Conservation (phyloP, 305 asterid genomes). For the Caryopteris hybrid region DNA sequence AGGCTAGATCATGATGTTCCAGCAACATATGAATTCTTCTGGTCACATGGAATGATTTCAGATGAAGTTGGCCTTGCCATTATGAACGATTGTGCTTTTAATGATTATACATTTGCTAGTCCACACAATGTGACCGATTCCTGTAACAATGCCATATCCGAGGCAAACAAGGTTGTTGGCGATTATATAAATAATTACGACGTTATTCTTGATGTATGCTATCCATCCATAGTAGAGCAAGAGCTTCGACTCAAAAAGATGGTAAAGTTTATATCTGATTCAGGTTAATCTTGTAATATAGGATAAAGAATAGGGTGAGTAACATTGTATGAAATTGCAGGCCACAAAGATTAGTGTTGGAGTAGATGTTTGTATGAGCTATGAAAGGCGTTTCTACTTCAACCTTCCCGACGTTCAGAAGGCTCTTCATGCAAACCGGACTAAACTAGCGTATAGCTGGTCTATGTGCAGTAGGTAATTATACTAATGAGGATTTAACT, state of each 20-base stretch:
- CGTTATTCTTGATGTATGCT: slow-evolving; percentile 88
- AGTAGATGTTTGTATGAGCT: slow-evolving; percentile 74
- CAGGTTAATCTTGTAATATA: not conserved
- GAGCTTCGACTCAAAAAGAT: slow-evolving; percentile 69
- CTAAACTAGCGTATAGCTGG: slow-evolving; percentile 63
- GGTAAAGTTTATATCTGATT: slow-evolving; percentile 32
- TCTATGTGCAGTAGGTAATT: slow-evolving; percentile 64
- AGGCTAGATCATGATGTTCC: slow-evolving; percentile 84
- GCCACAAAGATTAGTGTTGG: slow-evolving; percentile 71
- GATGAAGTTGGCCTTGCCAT: slow-evolving; percentile 80
- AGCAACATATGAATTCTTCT: slow-evolving; percentile 73
- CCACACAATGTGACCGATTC: slow-evolving; percentile 67
- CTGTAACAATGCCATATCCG: slow-evolving; percentile 55
- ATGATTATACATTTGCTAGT: slow-evolving; percentile 63
- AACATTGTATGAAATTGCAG: slow-evolving; percentile 25
- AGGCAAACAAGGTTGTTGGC: slow-evolving; percentile 64
- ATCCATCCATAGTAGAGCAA: slow-evolving; percentile 89
- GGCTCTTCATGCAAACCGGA: slow-evolving; percentile 77
- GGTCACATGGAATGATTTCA: slow-evolving; percentile 99
- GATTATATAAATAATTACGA: slow-evolving; percentile 68
- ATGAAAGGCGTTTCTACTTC: slow-evolving; percentile 60
- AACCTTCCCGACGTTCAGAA: slow-evolving; percentile 81
- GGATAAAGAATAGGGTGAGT: not conserved
- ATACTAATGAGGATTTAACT: too few species aligned
- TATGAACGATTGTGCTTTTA: slow-evolving; percentile 75